Evolutionary conservation across 768 basidiomycete species (phyloP), one percentile per base, ranked within the genome.

Genomic region (Sarcodon aspratus): DNA sequence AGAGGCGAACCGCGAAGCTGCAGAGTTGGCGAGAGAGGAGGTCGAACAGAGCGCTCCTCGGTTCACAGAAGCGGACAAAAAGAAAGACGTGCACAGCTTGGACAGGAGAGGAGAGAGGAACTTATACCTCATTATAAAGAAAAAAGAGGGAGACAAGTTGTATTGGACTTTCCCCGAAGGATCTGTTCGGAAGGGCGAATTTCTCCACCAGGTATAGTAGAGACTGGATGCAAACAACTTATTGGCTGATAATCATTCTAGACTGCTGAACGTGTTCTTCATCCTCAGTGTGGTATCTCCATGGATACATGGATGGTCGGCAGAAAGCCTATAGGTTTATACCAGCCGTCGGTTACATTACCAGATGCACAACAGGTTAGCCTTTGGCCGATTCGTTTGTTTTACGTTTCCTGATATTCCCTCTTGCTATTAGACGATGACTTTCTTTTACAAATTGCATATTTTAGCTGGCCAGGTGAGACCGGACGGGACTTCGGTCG

Each of bases 301-400:
- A 90, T 98, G 85, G 93, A 98, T 59, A 81, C 81, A 10, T 98
- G 95, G 94, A 70, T 94, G 52, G 90, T 95, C n/a, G 79, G 89
- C 46, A 78, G 83, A 47, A 86, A 85, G 49, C 95, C 95, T 3
- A 79, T 95, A 55, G 92, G 91, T 4, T 73, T 88, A 47, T 76
- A 80, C 63, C 76, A 81, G 59, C 76, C 76, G 52, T 60, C 69
- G 35, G 52, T 54, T 37, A 43, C 49, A 57, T 35, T 54, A 59
- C 52, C 60, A 57, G 37, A 50, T 17, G 40, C 59, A 10, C 58
- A 66, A 49, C 64, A 76, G 55, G 77, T 74, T 55, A 35, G 64
- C 57, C n/a, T 8, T 38, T 17, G 13, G 17, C 15, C 9, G 12
- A 21, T 33, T 34, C 32, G 3, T 5, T 38, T 17, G 21, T 15